Evolutionary conservation across 192 early-diverging fungal genomes (phyloP).

Genomic region (Coemansia reversa): DNA sequence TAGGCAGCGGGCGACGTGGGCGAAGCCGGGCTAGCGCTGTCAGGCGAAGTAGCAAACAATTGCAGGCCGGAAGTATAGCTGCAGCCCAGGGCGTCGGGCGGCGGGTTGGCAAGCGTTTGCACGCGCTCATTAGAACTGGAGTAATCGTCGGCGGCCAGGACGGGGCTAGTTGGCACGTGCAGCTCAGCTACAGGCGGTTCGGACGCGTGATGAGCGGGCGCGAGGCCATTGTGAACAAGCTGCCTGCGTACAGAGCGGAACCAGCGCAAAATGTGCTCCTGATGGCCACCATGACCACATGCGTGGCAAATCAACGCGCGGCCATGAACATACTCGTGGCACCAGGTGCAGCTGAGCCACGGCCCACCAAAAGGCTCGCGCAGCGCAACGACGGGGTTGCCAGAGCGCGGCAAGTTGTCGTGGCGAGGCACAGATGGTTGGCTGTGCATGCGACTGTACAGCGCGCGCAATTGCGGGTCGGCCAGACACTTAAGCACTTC

Average conservation of each 20-base stretch:
- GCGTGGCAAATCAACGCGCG: slow-evolving; percentile 50
- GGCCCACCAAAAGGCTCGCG: slow-evolving; percentile 19
- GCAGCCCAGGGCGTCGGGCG: not conserved
- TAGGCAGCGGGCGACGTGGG: not conserved
- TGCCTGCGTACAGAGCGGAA: slow-evolving; percentile 36
- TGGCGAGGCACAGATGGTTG: slow-evolving; percentile 42
- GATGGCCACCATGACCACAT: slow-evolving; percentile 53
- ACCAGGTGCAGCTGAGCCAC: slow-evolving; percentile 49
- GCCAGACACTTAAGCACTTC: slow-evolving; percentile 46
- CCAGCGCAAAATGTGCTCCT: slow-evolving; percentile 52
- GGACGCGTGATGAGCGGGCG: slow-evolving; percentile 10
- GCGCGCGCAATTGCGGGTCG: slow-evolving; percentile 20
- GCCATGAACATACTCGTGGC: slow-evolving; percentile 52
- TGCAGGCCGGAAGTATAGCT: not conserved
- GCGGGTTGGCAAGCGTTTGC: no score
- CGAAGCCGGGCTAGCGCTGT: not conserved
- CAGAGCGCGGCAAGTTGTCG: slow-evolving; percentile 32
- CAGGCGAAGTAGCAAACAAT: not conserved
- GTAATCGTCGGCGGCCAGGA: not conserved
- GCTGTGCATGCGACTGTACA: slow-evolving; percentile 37
- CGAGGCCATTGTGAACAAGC: slow-evolving; percentile 27
- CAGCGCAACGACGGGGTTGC: slow-evolving; percentile 10
- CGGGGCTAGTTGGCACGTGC: not conserved
- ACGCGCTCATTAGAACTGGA: not conserved
- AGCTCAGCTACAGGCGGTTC: not conserved